Base-by-base conservation (phyloP, 2,329 filamentous ascomycete genomes). In the Fusarium burgessii region DNA sequence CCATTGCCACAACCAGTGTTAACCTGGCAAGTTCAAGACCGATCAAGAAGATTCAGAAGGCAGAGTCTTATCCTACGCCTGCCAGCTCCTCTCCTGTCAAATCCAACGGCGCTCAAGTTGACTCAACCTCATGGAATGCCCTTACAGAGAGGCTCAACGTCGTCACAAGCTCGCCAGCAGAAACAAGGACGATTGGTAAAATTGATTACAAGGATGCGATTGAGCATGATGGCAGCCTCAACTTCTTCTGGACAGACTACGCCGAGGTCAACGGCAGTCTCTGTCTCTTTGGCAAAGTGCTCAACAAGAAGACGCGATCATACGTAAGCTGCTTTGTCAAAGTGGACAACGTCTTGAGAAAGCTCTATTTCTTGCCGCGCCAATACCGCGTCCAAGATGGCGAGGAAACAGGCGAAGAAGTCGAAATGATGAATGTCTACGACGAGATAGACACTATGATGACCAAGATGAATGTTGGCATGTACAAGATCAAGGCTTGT, bases 181-280 rank as follows among this genome's bases (percentile, higher is more conserved):
- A 94, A 71, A 83, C 85, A 36, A 84, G 84, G 29, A 86, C 84
- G 12, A 88, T 93, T 71, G 94, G 94, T 42, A 99, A 98, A 81
- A 87, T 98, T 51, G 90, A 92, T 70, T 87, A 93, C 62, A 89
- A 92, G 69, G 92, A 97, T 80, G 94, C 93, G n/a, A 83, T 97
- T n/a, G 95, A 98, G 79, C 90, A 93, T 69, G 95, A 99, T 77
- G 96, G 95, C 38, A 97, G 93, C 74, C 85, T 99, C 33, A 91
- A 92, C 73, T 94, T 99, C 84, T 99, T 98, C 84, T 99, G 96
- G 96, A 92, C 93, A 11, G 96, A 99, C 81, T 99, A 97, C 77
- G 94, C 92, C 2, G 96, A 99, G 78, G 85, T 97, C 78, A 94
- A 95, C 76, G 95, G 95, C 64, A 96, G 91, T 74, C 84, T 99